Conservation (phyloP, 129 eudicot genomes). For the Lonicera japonica region DNA sequence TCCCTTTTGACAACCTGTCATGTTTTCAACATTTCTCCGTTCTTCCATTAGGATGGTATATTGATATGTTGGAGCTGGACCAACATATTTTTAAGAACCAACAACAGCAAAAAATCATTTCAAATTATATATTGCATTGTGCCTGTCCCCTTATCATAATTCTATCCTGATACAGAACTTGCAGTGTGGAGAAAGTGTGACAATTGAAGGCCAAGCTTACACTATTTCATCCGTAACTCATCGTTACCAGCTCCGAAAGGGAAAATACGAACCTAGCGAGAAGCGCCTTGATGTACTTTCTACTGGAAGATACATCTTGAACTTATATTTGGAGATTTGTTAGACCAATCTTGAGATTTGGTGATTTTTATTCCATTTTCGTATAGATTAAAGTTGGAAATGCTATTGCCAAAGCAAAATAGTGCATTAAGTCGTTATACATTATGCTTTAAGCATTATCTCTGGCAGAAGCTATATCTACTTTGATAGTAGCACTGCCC, state of each 20-base stretch:
- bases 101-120: conserved; percentile 1
- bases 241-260: conserved; percentile 90
- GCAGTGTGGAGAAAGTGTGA: conserved; percentile 91
- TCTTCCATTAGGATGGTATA: neutral
- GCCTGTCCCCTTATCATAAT: neutral
- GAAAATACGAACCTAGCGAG: conserved; percentile 92
- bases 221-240: conserved; percentile 88
- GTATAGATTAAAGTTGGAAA: neutral
- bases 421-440: too few species aligned
- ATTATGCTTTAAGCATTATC: too few species aligned
- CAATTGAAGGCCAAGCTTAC: conserved; percentile 85
- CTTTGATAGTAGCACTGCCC: too few species aligned
- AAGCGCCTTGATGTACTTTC: conserved; percentile 93
- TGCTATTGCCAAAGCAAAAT: too few species aligned
- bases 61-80: conserved; percentile 2
- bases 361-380: neutral
- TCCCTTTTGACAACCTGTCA: conserved; percentile 6
- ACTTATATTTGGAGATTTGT: conserved; percentile 71
- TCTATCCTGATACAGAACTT: conserved; percentile 48
- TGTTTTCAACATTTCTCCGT: conserved; percentile 3
- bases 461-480: too few species aligned
- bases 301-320: conserved; percentile 86
- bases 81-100: conserved; percentile 2
- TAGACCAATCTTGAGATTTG: conserved; percentile 55
- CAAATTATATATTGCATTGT: neutral